phyloP scores from a whole-genome alignment of 2,329 filamentous ascomycete species.

The Talaromyces sp. region DNA sequence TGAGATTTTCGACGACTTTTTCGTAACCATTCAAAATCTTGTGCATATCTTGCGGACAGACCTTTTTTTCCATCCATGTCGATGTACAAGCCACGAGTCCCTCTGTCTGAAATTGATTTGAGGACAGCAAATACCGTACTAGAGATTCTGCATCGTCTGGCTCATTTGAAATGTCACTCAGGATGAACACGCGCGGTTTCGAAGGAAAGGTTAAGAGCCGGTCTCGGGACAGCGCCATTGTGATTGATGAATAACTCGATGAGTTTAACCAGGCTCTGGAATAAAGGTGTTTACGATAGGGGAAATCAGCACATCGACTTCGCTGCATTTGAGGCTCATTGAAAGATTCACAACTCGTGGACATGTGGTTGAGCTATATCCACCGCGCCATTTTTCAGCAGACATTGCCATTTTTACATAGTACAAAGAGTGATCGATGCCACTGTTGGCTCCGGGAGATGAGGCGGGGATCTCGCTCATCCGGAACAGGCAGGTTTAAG shows the following conservation, averaged over 20 bases:
- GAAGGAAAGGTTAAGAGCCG: neutral
- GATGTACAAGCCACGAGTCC: conserved; percentile 50
- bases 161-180: conserved; percentile 50
- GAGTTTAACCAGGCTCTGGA: neutral
- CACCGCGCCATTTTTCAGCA: neutral
- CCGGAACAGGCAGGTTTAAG: neutral
- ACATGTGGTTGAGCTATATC: neutral
- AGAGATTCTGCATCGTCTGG: conserved; percentile 49
- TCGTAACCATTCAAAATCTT: conserved; percentile 48
- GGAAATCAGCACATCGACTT: neutral
- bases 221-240: neutral
- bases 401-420: neutral
- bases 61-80: conserved; percentile 46
- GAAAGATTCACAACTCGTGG: neutral
- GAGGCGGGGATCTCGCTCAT: neutral
- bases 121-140: conserved; percentile 47
- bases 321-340: neutral
- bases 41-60: conserved; percentile 46
- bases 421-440: neutral
- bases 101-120: conserved; percentile 49
- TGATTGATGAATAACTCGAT: neutral
- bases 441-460: neutral
- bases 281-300: neutral
- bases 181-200: conserved; percentile 36
- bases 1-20: conserved; percentile 39